Evolutionary conservation across 2,329 filamentous ascomycete genomes (phyloP).

Genomic region (Hypoxylon sp.): DNA sequence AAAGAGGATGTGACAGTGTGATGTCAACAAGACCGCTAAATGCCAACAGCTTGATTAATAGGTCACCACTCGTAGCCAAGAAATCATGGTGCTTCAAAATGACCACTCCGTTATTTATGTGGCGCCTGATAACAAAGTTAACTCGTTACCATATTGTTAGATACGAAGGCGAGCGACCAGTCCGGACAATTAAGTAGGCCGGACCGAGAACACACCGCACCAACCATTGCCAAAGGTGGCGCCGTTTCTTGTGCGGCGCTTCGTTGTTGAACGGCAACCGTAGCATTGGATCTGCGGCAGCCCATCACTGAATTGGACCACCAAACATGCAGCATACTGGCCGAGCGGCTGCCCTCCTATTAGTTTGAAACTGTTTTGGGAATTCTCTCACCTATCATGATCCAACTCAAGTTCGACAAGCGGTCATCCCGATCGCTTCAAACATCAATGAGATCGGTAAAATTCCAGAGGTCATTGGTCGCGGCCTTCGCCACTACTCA

Average conservation of each 20-base stretch:
- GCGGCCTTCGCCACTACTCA: background rate
- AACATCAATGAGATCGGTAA: conserved; percentile 23
- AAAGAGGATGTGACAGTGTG: conserved; percentile 38
- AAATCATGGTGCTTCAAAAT: conserved; percentile 10
- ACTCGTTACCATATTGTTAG: conserved; percentile 11
- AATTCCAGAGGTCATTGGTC: background rate
- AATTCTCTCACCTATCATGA: conserved; percentile 24
- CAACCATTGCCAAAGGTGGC: background rate
- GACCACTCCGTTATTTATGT: background rate
- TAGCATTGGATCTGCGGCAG: conserved; percentile 9
- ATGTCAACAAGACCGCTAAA: conserved; percentile 40
- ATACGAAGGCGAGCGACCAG: background rate
- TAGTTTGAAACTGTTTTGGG: conserved; percentile 29
- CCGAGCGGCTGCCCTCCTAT: conserved; percentile 14
- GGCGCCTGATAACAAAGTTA: background rate
- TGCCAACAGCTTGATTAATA: conserved; percentile 25
- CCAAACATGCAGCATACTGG: conserved; percentile 19
- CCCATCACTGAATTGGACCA: conserved; percentile 4
- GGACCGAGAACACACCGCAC: background rate
- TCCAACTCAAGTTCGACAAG: conserved; percentile 22
- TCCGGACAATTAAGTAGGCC: background rate
- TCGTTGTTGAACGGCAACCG: conserved; percentile 7
- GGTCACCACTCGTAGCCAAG: conserved; percentile 9
- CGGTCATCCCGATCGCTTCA: conserved; percentile 22
- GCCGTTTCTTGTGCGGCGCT: conserved; percentile 20